Evolutionary conservation across 2,329 filamentous ascomycete genomes (phyloP), one percentile per base, ranked within the genome.

Genomic region (Aspergillus thermomutatus): DNA sequence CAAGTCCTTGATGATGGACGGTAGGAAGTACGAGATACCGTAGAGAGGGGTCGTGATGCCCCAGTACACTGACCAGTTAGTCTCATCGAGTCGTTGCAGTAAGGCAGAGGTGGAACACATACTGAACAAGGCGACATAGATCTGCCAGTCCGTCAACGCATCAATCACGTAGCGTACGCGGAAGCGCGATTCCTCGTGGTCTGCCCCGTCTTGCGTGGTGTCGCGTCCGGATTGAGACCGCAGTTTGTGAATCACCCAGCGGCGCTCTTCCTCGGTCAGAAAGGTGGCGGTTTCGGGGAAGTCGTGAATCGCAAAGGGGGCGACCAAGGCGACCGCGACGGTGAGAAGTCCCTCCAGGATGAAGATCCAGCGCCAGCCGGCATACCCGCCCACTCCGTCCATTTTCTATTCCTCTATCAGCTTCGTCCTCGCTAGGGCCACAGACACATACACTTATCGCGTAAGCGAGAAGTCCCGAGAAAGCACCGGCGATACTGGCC

Each of bases 311-410:
- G 72, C 69, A 56, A 77, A 79, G 50, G 75, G 79, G 11, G 77
- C 74, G 2, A 74, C 48, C 7, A 75, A 51, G 1, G 77, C 77
- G 3, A 80, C 69, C 3, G 77, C 50, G 8, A 79, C 67, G 1
- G 79, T 81, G 3, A 77, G 65, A 0, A 81, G 64, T 2, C 80
- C 80, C 61, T 82, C 80, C 11, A 80, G 64, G 41, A 81, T 80
- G 57, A 80, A 79, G 49, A 80, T 79, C 79, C 79, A 80, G 50
- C 78, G 69, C 79, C 79, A 82, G 47, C 78, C 79, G 17, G 69
- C 69, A 49, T 75, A 75, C 6, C 76, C 76, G 3, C 73, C 76
- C 4, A 79, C 70, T 1, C 80, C 80, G 50, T 80, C 75, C 78
- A 83, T 81, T 66, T 79, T 76, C 66, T 74, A 46, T 51, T 43